Conservation (phyloP, 345 rosid genomes). For the Tarenaya hassleriana region DNA sequence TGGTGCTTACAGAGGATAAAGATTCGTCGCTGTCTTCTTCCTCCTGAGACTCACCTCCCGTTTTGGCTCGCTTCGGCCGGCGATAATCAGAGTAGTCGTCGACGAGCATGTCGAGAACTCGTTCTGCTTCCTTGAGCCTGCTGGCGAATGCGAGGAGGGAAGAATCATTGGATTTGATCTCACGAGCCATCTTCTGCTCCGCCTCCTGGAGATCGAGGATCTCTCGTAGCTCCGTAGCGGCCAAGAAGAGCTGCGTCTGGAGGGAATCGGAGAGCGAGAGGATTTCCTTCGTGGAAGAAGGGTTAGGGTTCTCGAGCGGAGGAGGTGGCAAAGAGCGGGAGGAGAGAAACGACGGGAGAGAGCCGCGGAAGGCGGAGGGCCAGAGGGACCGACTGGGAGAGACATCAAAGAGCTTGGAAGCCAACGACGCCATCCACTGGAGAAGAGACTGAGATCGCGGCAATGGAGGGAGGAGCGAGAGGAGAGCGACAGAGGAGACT, state of each 20-base stretch:
- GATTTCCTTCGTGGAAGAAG: constrained; percentile 59
- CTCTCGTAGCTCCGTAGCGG: constrained; percentile 85
- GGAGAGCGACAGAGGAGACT: constrained; percentile 30
- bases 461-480: constrained; percentile 57
- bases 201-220: constrained; percentile 92
- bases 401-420: constrained; percentile 68
- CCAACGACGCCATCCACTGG: constrained; percentile 65
- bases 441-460: constrained; percentile 52
- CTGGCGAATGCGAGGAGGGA: constrained; percentile 61
- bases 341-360: constrained; percentile 64
- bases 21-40: constrained; percentile 26
- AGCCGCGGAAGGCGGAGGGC: constrained; percentile 75
- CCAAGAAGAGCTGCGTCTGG: constrained; percentile 85
- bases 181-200: constrained; percentile 52
- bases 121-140: constrained; percentile 71
- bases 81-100: constrained; percentile 84
- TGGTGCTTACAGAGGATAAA: constrained; percentile 37
- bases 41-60: constrained; percentile 25
- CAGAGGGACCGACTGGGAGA: constrained; percentile 71
- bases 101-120: constrained; percentile 71
- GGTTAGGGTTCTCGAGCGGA: constrained; percentile 46
- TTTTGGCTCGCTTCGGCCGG: constrained; percentile 49
- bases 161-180: constrained; percentile 50
- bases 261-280: constrained; percentile 56
- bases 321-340: constrained; percentile 43